Base-by-base conservation (phyloP, 305 asterid genomes). In the Fraxinus ornus region DNA sequence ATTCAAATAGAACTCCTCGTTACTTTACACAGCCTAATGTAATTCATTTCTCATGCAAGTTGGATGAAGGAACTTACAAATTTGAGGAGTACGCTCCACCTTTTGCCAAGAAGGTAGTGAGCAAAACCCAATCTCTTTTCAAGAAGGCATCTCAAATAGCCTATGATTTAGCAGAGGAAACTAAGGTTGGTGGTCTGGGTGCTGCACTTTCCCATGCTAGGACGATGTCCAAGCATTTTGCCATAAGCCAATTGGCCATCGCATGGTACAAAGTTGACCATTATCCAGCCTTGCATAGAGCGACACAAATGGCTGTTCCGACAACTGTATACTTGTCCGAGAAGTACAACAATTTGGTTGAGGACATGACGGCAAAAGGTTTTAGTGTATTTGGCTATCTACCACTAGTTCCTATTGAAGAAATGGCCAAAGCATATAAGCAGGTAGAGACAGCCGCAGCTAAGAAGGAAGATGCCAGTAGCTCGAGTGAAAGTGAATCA, bases 321-420 rank as follows among this genome's bases (percentile, higher is more conserved):
- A 86, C 92, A 0, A 93, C 91, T 4, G 86, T 91, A 7, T 79
- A 87, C 78, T 90, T 86, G 94, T 88, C 93, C 2, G 87, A 86
- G 84, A 92, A 85, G 76, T 95, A 93, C 76, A 92, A 93, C 81
- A 75, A 88, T 19, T 39, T 91, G 57, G 90, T 92, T 8, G 83
- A 81, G 12, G 87, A 85, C 75, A 17, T 88, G 92, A 80, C 79
- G 1, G 88, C 84, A 0, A 91, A 89, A 80, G 98, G 98, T 10
- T 90, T 88, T 68, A 83, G 78, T 21, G 12, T 91, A 13, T 87
- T 90, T 35, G 78, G 84, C 55, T 91, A 91, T 66, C 82, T 88
- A 1, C 98, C 98, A 0, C 80, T 85, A 36, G 89, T 95, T 24
- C 98, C 98, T 1, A 87, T 91, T 30, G 96, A 91, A 22, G 97